These are phyloP conservation scores for Corynespora cassiicola DNA, from an alignment of 2,329 filamentous ascomycete species.

Conservation along the genomic window DNA sequence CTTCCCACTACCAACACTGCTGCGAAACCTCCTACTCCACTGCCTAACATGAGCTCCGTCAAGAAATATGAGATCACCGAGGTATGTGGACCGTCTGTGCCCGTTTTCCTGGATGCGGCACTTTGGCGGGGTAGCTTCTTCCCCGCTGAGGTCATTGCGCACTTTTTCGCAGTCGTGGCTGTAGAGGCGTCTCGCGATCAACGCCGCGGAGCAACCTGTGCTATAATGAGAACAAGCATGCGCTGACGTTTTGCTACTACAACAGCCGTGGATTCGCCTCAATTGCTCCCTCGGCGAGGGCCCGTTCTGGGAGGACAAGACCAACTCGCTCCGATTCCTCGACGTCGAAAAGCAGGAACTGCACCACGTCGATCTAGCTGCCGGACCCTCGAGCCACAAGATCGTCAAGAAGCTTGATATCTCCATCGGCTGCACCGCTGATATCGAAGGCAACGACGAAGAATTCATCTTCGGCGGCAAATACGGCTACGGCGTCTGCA, in stretches of 20 bases:
- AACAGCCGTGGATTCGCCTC: constrained; percentile 62
- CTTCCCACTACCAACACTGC: constrained; percentile 16
- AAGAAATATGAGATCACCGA: constrained; percentile 45
- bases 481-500: constrained; percentile 78
- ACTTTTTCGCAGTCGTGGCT: too few relatives aligned
- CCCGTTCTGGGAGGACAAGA: constrained; percentile 73
- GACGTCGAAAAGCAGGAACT: constrained; percentile 82
- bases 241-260: constrained; percentile 4
- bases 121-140: constrained; percentile 32
- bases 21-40: constrained; percentile 15
- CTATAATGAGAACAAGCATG: constrained; percentile 3
- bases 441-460: constrained; percentile 73
- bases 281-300: constrained; percentile 75
- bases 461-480: constrained; percentile 82
- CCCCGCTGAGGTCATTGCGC: constrained; percentile 31
- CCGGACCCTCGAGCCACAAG: constrained; percentile 66
- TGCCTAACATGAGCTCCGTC: constrained; percentile 31
- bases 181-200: too few relatives aligned
- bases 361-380: constrained; percentile 71
- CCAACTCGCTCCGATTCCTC: constrained; percentile 74
- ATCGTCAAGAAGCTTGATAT: constrained; percentile 62
- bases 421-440: constrained; percentile 68
- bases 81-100: constrained; percentile 37
- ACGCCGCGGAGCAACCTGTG: too few relatives aligned
- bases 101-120: constrained; percentile 3